Percentiles rank a stretch among this genome's conserved stretches.
Evolutionary conservation across 495 filamentous ascomycete species (phyloP).

Genomic region (Xylaria scruposa): DNA sequence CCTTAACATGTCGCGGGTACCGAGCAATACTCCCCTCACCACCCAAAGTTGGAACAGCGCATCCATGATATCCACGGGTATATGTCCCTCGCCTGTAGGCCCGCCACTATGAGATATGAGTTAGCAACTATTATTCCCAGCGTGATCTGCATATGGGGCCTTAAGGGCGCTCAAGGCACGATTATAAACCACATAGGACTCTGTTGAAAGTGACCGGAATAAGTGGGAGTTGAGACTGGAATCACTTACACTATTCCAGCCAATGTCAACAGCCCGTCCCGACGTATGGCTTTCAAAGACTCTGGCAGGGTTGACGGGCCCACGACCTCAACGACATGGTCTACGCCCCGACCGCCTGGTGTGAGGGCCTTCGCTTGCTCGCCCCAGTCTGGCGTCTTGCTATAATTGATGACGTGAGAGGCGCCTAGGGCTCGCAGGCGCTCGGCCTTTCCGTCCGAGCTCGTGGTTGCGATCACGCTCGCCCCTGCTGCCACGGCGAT

Average conservation of each 20-base stretch:
- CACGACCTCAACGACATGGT: conserved; percentile 29
- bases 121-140: background rate
- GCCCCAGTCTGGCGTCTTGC: background rate
- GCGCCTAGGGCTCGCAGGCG: conserved; percentile 29
- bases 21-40: background rate
- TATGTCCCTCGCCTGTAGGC: background rate
- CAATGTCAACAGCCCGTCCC: background rate
- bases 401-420: conserved; percentile 6
- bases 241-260: background rate
- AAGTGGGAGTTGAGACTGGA: background rate
- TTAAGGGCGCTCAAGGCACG: background rate
- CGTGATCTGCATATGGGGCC: background rate
- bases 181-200: background rate
- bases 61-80: background rate
- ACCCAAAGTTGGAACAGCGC: background rate
- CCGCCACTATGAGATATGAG: background rate
- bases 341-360: conserved; percentile 27
- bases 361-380: conserved; percentile 25
- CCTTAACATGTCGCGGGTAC: conserved; percentile 45
- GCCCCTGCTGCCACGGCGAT: conserved; percentile 20
- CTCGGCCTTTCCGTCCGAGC: conserved; percentile 25
- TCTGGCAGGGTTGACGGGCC: conserved; percentile 47
- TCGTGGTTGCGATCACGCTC: conserved; percentile 29
- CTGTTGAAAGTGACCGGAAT: background rate
- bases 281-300: background rate